A percentile compares a stretch with the other conserved stretches of the same genome.
Evolutionary conservation across 768 basidiomycete genomes (phyloP).

Genomic region (Auriculariales sp.): DNA sequence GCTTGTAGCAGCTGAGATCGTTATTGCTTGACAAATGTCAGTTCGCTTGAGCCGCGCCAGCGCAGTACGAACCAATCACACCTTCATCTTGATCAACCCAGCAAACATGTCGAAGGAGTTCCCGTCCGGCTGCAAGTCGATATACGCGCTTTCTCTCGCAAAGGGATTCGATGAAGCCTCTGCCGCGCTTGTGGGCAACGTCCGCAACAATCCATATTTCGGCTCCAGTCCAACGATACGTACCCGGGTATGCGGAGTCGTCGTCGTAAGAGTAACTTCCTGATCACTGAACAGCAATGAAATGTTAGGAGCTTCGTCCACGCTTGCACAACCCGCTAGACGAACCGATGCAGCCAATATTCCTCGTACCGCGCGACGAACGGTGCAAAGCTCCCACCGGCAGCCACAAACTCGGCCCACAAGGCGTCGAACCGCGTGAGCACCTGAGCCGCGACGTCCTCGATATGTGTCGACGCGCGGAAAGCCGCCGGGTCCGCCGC

Average conservation of each 20-base stretch:
- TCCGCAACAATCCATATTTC: slow-evolving; percentile 78
- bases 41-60: slow-evolving; percentile 10
- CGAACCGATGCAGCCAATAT: slow-evolving; percentile 87
- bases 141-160: slow-evolving; percentile 28
- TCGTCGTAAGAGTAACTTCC: slow-evolving; percentile 67
- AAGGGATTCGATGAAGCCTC: slow-evolving; percentile 3
- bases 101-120: slow-evolving; percentile 95
- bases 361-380: slow-evolving; percentile 70
- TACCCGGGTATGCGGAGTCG: slow-evolving; percentile 49
- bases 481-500: slow-evolving; percentile 17
- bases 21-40: no score
- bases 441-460: slow-evolving; percentile 59
- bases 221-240: slow-evolving; percentile 76
- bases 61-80: slow-evolving; percentile 5
- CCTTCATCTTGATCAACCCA: slow-evolving; percentile 57
- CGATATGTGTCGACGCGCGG: slow-evolving; percentile 38
- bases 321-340: slow-evolving; percentile 13
- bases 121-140: slow-evolving; percentile 92
- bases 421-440: slow-evolving; percentile 63
- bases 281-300: slow-evolving; percentile 54
- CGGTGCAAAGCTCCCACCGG: slow-evolving; percentile 57
- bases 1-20: no score
- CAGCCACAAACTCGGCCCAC: slow-evolving; percentile 58
- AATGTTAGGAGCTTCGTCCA: no score
- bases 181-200: slow-evolving; percentile 37